phyloP scores from a whole-genome alignment of 345 rosid genomes.

The Eucalyptus guilfoylei region DNA sequence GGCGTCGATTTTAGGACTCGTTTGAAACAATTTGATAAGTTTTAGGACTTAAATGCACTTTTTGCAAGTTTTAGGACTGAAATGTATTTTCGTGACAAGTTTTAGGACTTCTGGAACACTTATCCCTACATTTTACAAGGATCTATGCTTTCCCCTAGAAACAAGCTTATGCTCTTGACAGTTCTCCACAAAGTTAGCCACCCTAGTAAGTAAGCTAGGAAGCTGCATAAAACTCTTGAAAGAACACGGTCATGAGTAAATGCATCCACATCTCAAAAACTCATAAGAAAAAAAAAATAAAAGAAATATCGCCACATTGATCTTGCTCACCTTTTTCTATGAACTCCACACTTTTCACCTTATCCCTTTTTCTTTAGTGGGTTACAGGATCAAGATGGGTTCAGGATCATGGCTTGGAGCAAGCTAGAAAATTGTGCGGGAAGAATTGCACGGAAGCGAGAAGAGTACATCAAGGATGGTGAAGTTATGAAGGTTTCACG shows the following conservation, averaged over 20 bases:
- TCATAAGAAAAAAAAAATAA: not conserved
- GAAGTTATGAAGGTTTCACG: not conserved
- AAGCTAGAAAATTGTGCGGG: not conserved
- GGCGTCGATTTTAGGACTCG: too few relatives aligned
- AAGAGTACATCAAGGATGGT: not conserved
- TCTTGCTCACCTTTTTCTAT: not conserved
- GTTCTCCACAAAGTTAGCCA: not conserved
- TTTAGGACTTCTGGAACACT: too few relatives aligned
- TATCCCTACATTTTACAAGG: not conserved
- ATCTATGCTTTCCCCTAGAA: not conserved
- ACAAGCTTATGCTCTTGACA: not conserved
- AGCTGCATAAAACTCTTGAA: not conserved
- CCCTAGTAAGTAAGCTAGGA: not conserved
- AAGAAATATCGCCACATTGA: not conserved
- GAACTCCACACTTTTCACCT: not conserved
- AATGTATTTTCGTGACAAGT: too few relatives aligned
- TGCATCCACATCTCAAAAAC: not conserved
- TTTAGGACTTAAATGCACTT: too few relatives aligned
- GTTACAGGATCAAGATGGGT: not conserved
- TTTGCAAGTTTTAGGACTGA: too few relatives aligned
- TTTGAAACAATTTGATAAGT: too few relatives aligned
- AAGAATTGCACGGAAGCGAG: not conserved
- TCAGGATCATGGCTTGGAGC: not conserved
- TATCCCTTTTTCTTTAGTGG: not conserved
- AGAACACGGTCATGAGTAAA: not conserved